These are phyloP conservation scores for Phialophora macrospora DNA, from an alignment of 2,329 filamentous ascomycete species.

Conservation along the genomic window DNA sequence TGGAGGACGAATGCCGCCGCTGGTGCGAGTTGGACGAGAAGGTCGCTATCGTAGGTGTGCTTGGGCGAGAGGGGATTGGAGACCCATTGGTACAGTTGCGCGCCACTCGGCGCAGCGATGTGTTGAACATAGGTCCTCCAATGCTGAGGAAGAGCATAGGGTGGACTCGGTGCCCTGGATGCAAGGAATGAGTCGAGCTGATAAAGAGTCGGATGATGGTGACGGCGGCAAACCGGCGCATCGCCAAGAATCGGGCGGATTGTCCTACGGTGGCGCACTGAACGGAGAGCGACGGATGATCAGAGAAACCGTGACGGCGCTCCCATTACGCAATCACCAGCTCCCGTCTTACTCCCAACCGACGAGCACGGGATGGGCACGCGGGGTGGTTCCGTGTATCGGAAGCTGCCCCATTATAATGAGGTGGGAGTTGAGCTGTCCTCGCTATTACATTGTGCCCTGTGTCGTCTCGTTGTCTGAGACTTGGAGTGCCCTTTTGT, in stretches of 20 bases:
- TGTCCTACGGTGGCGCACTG: not conserved
- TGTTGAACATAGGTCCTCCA: slow-evolving; percentile 49
- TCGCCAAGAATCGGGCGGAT: slow-evolving; percentile 9
- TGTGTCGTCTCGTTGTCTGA: not conserved
- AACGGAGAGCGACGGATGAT: not conserved
- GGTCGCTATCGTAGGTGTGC: slow-evolving; percentile 44
- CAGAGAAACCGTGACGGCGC: too few species aligned
- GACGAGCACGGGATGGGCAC: not conserved
- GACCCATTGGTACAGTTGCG: slow-evolving; percentile 46
- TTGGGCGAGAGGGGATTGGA: slow-evolving; percentile 43
- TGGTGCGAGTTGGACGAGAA: slow-evolving; percentile 49
- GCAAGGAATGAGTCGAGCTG: slow-evolving; percentile 21
- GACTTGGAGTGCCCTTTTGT: not conserved
- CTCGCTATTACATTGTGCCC: not conserved
- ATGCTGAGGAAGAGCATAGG: slow-evolving; percentile 3
- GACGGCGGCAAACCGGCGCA: slow-evolving; percentile 1
- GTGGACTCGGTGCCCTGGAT: slow-evolving; percentile 10
- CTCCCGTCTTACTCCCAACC: not conserved
- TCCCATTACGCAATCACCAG: not conserved
- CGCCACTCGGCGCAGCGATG: slow-evolving; percentile 53
- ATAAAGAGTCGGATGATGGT: slow-evolving; percentile 25
- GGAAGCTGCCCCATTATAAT: slow-evolving; percentile 5
- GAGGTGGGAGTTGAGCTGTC: not conserved
- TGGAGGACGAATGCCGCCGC: slow-evolving; percentile 56
- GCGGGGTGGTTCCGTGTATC: slow-evolving; percentile 5